A percentile compares a stretch with the other conserved stretches of the same genome.
Evolutionary conservation across 306 rosid genomes (phyloP).

Genomic region (Vigna reflexopilosa): DNA sequence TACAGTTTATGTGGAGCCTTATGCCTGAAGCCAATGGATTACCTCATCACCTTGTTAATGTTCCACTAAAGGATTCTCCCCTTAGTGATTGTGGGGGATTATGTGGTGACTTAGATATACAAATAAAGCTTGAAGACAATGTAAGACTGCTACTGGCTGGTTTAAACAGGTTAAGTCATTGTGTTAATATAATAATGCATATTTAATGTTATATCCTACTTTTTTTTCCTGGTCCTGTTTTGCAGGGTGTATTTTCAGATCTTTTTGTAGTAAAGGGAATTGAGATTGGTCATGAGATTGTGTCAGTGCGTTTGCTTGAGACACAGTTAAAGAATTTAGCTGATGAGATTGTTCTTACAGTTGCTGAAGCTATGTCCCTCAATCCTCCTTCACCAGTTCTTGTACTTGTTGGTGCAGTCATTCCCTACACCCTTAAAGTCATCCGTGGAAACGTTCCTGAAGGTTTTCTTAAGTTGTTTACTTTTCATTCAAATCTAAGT

Average conservation of each 20-base stretch:
- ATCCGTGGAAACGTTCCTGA: slow-evolving; percentile 79
- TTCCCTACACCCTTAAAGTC: slow-evolving; percentile 76
- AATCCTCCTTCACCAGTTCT: slow-evolving; percentile 93
- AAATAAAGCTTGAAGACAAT: slow-evolving; percentile 85
- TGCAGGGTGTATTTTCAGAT: slow-evolving; percentile 98
- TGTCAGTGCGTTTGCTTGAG: slow-evolving; percentile 82
- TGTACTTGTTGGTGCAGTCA: slow-evolving; percentile 79
- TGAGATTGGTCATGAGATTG: slow-evolving; percentile 90
- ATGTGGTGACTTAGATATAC: slow-evolving; percentile 87
- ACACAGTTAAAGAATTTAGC: slow-evolving; percentile 65
- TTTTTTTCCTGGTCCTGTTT: slow-evolving; percentile 43
- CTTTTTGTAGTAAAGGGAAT: slow-evolving; percentile 80
- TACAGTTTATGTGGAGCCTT: slow-evolving; percentile 86
- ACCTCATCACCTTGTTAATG: slow-evolving; percentile 81
- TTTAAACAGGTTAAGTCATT: slow-evolving; percentile 46
- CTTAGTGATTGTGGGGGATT: slow-evolving; percentile 92
- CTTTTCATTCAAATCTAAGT: slow-evolving; percentile 39
- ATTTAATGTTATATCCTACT: slow-evolving; percentile 34
- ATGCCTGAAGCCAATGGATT: slow-evolving; percentile 61
- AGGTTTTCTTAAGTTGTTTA: slow-evolving; percentile 60
- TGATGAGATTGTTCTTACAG: slow-evolving; percentile 85
- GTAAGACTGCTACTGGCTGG: slow-evolving; percentile 61
- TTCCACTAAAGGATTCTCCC: slow-evolving; percentile 91
- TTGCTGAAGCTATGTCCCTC: slow-evolving; percentile 96
- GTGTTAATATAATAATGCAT: slow-evolving; percentile 27